These are phyloP conservation scores for Primulina tabacum DNA, from an alignment of 257 asterid genomes.

Conservation along the genomic window DNA sequence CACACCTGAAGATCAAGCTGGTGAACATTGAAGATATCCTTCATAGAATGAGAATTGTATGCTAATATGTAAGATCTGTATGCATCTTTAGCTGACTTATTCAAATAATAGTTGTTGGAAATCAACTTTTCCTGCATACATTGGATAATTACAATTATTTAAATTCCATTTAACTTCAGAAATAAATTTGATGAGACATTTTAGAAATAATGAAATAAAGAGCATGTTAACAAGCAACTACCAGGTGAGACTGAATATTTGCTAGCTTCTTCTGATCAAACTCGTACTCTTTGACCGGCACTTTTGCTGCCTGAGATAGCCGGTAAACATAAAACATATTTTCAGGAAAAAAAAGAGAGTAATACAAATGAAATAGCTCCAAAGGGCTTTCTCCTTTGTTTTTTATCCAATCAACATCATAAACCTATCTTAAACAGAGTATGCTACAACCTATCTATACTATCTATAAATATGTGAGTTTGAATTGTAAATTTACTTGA, in stretches of 20 bases:
- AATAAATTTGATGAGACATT: not conserved
- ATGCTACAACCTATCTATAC: not conserved
- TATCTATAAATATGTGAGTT: too few relatives aligned
- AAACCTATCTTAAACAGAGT: not conserved
- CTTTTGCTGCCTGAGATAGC: slow-evolving; percentile 77
- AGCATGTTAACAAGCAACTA: slow-evolving; percentile 31
- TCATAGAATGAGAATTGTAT: slow-evolving; percentile 89
- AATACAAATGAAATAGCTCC: slow-evolving; percentile 7
- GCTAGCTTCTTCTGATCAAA: slow-evolving; percentile 68
- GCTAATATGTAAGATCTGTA: slow-evolving; percentile 83
- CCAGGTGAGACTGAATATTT: slow-evolving; percentile 84
- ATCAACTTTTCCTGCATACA: slow-evolving; percentile 68
- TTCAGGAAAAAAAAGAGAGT: not conserved
- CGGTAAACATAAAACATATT: slow-evolving; percentile 11
- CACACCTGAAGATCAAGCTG: slow-evolving; percentile 81
- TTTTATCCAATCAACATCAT: slow-evolving; percentile 1
- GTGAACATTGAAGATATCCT: slow-evolving; percentile 86
- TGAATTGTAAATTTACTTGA: too few relatives aligned
- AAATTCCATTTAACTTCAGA: not conserved
- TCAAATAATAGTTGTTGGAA: slow-evolving; percentile 61
- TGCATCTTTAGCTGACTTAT: slow-evolving; percentile 92
- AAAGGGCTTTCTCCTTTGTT: not conserved
- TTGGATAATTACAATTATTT: not conserved
- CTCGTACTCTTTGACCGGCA: slow-evolving; percentile 83
- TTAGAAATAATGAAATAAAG: slow-evolving; percentile 14